Evolutionary conservation across 2,329 filamentous ascomycete species (phyloP), one percentile per base, ranked within the genome.

Genomic region (Sclerotinia minor): DNA sequence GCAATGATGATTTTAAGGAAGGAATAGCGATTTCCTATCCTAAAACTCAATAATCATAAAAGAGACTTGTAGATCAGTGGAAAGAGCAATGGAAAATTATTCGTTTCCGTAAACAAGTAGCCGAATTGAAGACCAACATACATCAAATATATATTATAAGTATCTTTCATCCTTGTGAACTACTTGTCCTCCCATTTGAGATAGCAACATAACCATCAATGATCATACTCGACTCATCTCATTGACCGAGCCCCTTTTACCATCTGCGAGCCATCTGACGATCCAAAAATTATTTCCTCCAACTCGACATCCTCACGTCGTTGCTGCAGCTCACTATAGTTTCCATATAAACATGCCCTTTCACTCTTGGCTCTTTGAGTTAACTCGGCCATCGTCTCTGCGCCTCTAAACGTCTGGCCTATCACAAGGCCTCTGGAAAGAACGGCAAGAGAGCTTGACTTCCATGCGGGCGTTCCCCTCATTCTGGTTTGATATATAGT

Each of bases 401-500:
- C 58, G 15, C 58, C 58, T 13, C 7, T 61, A 11, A 61, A 61
- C 7, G 44, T 61, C 2, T 61, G 26, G 7, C 58, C 58, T 11
- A 61, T 29, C 19, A 61, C 17, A 17, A 49, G 29, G 3, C 58
- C 58, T 15, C 44, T 61, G 9, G 58, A 61, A 50, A 61, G 58
- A 35, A 61, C 58, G 1, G 58, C 58, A 7, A 61, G 58, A n/a
- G 58, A 61, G 21, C 58, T 61, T 9, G 58, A 61, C 21, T 61
- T 61, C 58, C 44, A 61, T 35, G 58, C 58, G 17, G 58, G 58
- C 9, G 58, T 61, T 35, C 58, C 58, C 17, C 44, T 29, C 1
- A 61, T n/a, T 15, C 58, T 61, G 21, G 58, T 61, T 21, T 61
- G 58, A 35, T 61, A 61, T 17, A 61, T 49, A 24, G 44, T 61